Conservation (phyloP, 305 asterid genomes). For the Salvia sclarea region DNA sequence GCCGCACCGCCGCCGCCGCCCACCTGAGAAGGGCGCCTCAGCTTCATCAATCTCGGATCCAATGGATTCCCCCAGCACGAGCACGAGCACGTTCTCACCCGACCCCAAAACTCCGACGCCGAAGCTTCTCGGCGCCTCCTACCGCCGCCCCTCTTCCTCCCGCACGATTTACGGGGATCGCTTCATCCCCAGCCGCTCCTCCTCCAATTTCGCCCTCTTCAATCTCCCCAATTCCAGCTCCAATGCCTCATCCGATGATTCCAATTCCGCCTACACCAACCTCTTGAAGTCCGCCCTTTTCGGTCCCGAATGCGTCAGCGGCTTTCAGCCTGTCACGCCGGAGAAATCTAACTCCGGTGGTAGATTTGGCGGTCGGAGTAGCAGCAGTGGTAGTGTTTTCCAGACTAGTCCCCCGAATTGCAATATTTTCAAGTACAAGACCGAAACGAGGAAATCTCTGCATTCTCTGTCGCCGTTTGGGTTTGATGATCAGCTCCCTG, state of each 20-base stretch:
- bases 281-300: conserved; percentile 71
- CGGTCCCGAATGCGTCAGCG: conserved; percentile 56
- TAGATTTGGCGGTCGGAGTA: conserved; percentile 29
- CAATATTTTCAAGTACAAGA: conserved; percentile 79
- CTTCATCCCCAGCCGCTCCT: conserved; percentile 76
- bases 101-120: conserved; percentile 47
- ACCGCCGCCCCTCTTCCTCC: conserved; percentile 55
- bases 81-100: conserved; percentile 33
- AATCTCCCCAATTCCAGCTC: conserved; percentile 47
- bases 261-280: conserved; percentile 58
- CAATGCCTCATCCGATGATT: conserved; percentile 50
- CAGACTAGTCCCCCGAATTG: conserved; percentile 58
- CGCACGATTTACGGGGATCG: conserved; percentile 84
- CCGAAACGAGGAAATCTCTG: conserved; percentile 65
- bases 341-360: conserved; percentile 45
- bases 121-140: conserved; percentile 36
- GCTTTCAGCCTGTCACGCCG: conserved; percentile 60
- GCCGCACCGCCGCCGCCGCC: conserved; percentile 26
- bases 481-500: conserved; percentile 72
- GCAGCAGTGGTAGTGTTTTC: conserved; percentile 32
- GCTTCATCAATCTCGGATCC: conserved; percentile 2
- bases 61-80: conserved; percentile 42
- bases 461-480: conserved; percentile 71
- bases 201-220: conserved; percentile 79
- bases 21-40: background rate